Evolutionary conservation across 768 basidiomycete genomes (phyloP).

Genomic region (Collybia sordida): DNA sequence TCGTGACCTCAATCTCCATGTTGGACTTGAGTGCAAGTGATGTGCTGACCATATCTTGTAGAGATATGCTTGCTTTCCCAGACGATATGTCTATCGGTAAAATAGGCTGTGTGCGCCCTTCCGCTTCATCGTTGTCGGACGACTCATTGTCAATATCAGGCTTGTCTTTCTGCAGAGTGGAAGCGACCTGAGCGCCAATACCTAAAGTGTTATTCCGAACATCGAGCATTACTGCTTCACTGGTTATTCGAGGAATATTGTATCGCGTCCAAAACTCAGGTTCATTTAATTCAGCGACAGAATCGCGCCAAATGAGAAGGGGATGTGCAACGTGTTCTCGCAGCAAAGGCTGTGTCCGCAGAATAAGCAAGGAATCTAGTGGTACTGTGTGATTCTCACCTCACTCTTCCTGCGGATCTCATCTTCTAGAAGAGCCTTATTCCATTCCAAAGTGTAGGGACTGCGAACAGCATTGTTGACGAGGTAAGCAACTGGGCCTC

Average conservation of each 20-base stretch:
- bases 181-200: slow-evolving; percentile 31
- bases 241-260: slow-evolving; percentile 58
- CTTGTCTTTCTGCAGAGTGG: neutral
- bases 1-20: slow-evolving; percentile 58
- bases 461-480: slow-evolving; percentile 45
- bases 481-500: slow-evolving; percentile 66
- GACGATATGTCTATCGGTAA: slow-evolving; percentile 35
- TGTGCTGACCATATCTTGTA: slow-evolving; percentile 74
- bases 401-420: slow-evolving; percentile 72
- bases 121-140: slow-evolving; percentile 19
- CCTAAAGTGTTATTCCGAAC: slow-evolving; percentile 56
- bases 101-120: slow-evolving; percentile 27
- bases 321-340: slow-evolving; percentile 76
- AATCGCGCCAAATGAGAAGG: slow-evolving; percentile 65
- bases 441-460: slow-evolving; percentile 74
- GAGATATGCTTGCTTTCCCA: slow-evolving; percentile 47
- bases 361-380: no score
- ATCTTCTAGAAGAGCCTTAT: slow-evolving; percentile 62
- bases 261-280: slow-evolving; percentile 69
- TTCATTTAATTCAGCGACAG: slow-evolving; percentile 59
- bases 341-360: slow-evolving; percentile 52
- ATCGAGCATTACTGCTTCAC: slow-evolving; percentile 70
- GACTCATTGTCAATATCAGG: neutral
- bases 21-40: slow-evolving; percentile 75
- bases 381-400: slow-evolving; percentile 36